Evolutionary conservation across 116 monocot genomes (phyloP).

Genomic region (Iris pallida): DNA sequence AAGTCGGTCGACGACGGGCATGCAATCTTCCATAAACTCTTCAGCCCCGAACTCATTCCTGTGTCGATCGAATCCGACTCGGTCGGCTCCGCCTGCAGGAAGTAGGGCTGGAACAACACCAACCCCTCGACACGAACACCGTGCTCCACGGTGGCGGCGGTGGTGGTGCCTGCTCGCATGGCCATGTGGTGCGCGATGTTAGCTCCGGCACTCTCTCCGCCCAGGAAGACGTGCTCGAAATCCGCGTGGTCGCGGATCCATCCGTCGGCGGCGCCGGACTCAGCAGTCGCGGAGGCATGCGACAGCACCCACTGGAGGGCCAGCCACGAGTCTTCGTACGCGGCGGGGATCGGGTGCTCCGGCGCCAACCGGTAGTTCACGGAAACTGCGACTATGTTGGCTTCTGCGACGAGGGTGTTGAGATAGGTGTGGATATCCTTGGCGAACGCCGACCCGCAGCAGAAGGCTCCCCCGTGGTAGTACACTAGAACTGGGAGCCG

Average conservation of each 20-base stretch:
- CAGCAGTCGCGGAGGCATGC: constrained; percentile 1
- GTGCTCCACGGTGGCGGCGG: not conserved
- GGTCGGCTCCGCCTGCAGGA: not conserved
- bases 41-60: not conserved
- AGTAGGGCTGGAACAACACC: constrained; percentile 7
- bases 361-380: constrained; percentile 35
- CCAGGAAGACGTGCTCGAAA: constrained; percentile 20
- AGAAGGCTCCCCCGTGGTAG: constrained; percentile 30
- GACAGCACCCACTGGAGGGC: constrained; percentile 21
- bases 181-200: constrained; percentile 38
- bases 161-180: constrained; percentile 5
- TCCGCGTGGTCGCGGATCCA: constrained; percentile 27
- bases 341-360: constrained; percentile 26
- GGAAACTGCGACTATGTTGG: constrained; percentile 17
- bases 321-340: constrained; percentile 31
- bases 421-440: constrained; percentile 8
- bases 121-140: constrained; percentile 9
- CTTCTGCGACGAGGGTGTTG: constrained; percentile 12
- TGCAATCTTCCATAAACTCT: not conserved
- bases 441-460: not conserved
- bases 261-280: constrained; percentile 10
- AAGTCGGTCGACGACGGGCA: constrained; percentile 8
- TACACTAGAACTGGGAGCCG: constrained; percentile 18
- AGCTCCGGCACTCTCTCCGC: constrained; percentile 42
- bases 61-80: not conserved